Conservation (phyloP, 2,329 filamentous ascomycete genomes). For the Exophiala calicioides region DNA sequence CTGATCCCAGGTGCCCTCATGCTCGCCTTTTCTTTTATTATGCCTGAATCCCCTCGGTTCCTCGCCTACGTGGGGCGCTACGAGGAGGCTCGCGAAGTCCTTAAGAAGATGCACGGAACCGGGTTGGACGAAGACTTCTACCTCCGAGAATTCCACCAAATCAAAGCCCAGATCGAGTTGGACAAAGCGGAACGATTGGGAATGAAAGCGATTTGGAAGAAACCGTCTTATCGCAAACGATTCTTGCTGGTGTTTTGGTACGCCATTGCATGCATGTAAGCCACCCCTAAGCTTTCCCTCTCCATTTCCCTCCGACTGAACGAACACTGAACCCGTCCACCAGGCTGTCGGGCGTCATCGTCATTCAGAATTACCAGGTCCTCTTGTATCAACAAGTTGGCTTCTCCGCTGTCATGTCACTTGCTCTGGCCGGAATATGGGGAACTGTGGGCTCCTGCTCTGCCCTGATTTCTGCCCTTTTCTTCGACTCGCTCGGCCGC, state of each 20-base stretch:
- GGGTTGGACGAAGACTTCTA: slow-evolving; percentile 9
- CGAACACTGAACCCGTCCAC: neutral
- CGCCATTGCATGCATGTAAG: slow-evolving; percentile 15
- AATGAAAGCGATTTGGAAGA: slow-evolving; percentile 8
- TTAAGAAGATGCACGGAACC: slow-evolving; percentile 14
- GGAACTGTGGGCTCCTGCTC: slow-evolving; percentile 92
- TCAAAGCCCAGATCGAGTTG: slow-evolving; percentile 17
- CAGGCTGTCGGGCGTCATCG: slow-evolving; percentile 64
- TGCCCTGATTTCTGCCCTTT: slow-evolving; percentile 50
- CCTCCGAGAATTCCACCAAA: slow-evolving; percentile 13
- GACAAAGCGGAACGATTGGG: slow-evolving; percentile 11
- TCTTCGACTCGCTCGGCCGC: slow-evolving; percentile 60
- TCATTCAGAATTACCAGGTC: slow-evolving; percentile 83
- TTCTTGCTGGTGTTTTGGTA: slow-evolving; percentile 11
- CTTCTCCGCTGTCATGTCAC: slow-evolving; percentile 43
- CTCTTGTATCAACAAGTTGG: slow-evolving; percentile 69
- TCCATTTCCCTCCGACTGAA: too few relatives aligned
- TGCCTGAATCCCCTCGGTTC: slow-evolving; percentile 9
- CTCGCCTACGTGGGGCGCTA: slow-evolving; percentile 7
- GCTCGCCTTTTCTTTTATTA: slow-evolving; percentile 4
- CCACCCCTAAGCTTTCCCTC: too few relatives aligned
- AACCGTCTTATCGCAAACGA: slow-evolving; percentile 9
- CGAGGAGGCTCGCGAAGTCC: slow-evolving; percentile 5
- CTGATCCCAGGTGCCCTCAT: slow-evolving; percentile 2
- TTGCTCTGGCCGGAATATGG: slow-evolving; percentile 79